Conservation (phyloP, 2,329 filamentous ascomycete genomes). For the Corinectria fuckeliana region DNA sequence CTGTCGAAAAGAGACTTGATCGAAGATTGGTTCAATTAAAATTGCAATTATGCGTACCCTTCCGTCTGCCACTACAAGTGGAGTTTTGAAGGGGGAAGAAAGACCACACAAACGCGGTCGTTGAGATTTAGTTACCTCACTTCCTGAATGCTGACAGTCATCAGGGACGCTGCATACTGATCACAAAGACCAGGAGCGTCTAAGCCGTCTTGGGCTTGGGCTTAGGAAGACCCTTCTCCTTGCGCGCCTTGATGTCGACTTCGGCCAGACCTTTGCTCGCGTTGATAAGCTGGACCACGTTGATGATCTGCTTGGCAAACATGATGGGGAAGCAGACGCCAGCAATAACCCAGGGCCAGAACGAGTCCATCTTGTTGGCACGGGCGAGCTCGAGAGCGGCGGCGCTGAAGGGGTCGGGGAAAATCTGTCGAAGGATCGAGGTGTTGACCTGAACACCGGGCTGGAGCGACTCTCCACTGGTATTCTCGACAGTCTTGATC, state of each 20-base stretch:
- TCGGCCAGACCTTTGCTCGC: conserved; percentile 92
- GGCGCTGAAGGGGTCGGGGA: conserved; percentile 89
- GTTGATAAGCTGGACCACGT: conserved; percentile 91
- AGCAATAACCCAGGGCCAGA: conserved; percentile 73
- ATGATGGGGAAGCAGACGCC: conserved; percentile 85
- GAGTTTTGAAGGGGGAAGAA: neutral
- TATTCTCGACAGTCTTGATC: conserved; percentile 65
- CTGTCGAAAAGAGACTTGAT: conserved; percentile 18
- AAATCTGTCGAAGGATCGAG: conserved; percentile 74
- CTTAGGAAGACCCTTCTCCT: conserved; percentile 57
- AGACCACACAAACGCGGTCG: neutral
- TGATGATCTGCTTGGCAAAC: conserved; percentile 91
- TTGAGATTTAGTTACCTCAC: neutral
- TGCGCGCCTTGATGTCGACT: conserved; percentile 77
- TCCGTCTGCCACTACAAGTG: conserved; percentile 13
- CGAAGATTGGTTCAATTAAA: conserved; percentile 23
- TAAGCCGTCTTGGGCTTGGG: conserved; percentile 45
- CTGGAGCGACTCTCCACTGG: conserved; percentile 59
- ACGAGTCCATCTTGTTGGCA: conserved; percentile 89
- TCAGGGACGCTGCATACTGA: conserved; percentile 1
- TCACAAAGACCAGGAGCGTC: neutral
- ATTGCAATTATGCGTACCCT: conserved; percentile 8
- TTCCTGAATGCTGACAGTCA: neutral
- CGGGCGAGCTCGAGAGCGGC: conserved; percentile 90
- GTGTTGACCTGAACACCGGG: conserved; percentile 74